Base-by-base conservation (phyloP, 352 stramenopile genomes). In the Pythium chondricola region DNA sequence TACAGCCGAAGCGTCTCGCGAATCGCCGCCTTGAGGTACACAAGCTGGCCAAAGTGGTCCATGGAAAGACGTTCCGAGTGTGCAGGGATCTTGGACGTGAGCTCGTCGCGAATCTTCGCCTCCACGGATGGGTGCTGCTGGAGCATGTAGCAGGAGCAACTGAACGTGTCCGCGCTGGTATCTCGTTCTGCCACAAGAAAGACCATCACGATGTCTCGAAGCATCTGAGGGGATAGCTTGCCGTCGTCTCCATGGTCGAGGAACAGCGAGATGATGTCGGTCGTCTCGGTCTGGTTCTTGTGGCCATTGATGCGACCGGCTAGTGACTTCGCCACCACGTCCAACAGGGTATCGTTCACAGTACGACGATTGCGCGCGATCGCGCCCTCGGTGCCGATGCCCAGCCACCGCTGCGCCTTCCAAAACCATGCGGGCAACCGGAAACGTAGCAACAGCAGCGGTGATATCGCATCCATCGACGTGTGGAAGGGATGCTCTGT, bases 1-100 rank as follows among this genome's bases (percentile, higher is more conserved):
- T 82, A 76, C 27, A 93, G 47, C 1, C 82, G 69, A 21, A 93
- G 50, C 27, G 58, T 83, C 55, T 93, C 82, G 4, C 52, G 66
- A 26, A 89, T 56, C 6, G 74, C 58, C 1, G 72, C 80, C 25
- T 82, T 63, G 2, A 88, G 38, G 50, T 90, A 92, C 22, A 65
- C 58, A 20, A 90, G 48, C 24, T 73, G 50, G 22, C 70, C 53
- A 13, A 87, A 37, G 14, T 88, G 51, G 6, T 77, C 57, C 44
- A 79, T 67, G 0, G 61, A 57, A 0, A 71, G 56, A 14, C 25
- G 13, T 0, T 8, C n/a, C 3, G 25, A 9, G 4, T 46, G 16
- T 17, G 18, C 17, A 25, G 17, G 9, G 4, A 68, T 41, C 9
- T 58, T 51, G 6, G 39, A 21, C 14, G 43, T 18, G 4, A 83